Percentiles rank a stretch among this genome's conserved stretches.
phyloP scores from a whole-genome alignment of 2,329 filamentous ascomycete species.

The Curvularia eragrostidis region DNA sequence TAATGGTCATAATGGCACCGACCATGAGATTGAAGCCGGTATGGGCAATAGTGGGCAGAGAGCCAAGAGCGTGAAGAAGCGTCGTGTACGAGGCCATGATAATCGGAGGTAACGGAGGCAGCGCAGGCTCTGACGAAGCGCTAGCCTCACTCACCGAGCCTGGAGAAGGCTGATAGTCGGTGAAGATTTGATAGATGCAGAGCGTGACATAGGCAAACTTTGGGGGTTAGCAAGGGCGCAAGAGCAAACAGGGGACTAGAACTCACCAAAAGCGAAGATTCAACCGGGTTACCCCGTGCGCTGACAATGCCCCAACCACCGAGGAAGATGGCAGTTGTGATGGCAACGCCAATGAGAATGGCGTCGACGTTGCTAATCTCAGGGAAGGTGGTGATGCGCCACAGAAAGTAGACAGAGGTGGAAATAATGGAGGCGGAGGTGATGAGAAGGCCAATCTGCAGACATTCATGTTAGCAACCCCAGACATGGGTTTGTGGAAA shows the following conservation, averaged over 20 bases:
- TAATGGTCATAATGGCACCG: conserved; percentile 93
- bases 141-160: conserved; percentile 60
- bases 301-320: conserved; percentile 94
- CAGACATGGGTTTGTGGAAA: no score
- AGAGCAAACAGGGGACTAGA: no score
- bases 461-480: conserved; percentile 42
- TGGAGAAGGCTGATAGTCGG: conserved; percentile 87
- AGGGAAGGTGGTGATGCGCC: conserved; percentile 92
- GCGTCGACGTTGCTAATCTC: conserved; percentile 92
- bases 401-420: conserved; percentile 93
- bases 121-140: conserved; percentile 74
- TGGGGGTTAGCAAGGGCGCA: conserved; percentile 13
- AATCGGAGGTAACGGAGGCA: conserved; percentile 93
- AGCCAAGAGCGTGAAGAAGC: conserved; percentile 80
- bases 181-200: conserved; percentile 99
- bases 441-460: conserved; percentile 83
- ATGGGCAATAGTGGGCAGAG: conserved; percentile 81
- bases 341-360: conserved; percentile 87
- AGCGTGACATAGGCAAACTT: conserved; percentile 95
- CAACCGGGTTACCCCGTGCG: conserved; percentile 91
- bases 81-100: conserved; percentile 99
- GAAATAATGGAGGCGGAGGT: conserved; percentile 91
- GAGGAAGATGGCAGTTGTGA: conserved; percentile 91
- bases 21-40: conserved; percentile 86
- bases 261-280: conserved; percentile 79